Evolutionary conservation across 1,139 yeast genomes (phyloP), one percentile per base, ranked within the genome.

Genomic region (Schwanniomyces etchellsii): DNA sequence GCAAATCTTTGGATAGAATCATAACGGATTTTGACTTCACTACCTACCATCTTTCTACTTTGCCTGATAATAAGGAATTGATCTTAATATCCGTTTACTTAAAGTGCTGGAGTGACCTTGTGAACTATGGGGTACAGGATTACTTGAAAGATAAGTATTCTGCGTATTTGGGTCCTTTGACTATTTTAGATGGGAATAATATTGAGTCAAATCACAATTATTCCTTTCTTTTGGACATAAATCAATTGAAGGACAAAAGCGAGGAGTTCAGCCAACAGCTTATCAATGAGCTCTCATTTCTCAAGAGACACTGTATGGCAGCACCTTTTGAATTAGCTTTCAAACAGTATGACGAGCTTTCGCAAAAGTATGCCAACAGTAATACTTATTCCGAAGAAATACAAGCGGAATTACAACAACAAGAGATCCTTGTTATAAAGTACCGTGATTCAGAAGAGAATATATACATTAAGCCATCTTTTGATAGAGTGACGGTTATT

Each of bases 21-120:
- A 77, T 91, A 40, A 81, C 95, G 22, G 99, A 91, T 62, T 91
- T 91, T 50, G 98, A 91, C 57, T 88, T 88, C 61, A 94, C 96
- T 35, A 84, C 94, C 18, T 88, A 83, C 60, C 97, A 89, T 57
- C 68, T 93, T 40, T 81, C 95, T 29, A 89, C 95, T 26, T 79
- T 89, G 10, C 55, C 61, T 5, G 86, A 75, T 50, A 70, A 66
- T 47, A 83, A 76, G 65, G 60, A 77, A 27, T 63, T 74, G 52
- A 60, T 86, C 36, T 63, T 82, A 40, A 62, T 86, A 27, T 82
- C 94, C 14, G 65, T 86, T 39, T 75, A 73, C 43, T 74, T 84
- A 52, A 82, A 81, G 54, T 81, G 95, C 47, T 86, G 82, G 80
- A 57, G 61, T 16, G 95, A 85, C 47, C 67, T 86, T 47, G 62